Conservation (phyloP, 306 rosid genomes). For the Prunus padus region DNA sequence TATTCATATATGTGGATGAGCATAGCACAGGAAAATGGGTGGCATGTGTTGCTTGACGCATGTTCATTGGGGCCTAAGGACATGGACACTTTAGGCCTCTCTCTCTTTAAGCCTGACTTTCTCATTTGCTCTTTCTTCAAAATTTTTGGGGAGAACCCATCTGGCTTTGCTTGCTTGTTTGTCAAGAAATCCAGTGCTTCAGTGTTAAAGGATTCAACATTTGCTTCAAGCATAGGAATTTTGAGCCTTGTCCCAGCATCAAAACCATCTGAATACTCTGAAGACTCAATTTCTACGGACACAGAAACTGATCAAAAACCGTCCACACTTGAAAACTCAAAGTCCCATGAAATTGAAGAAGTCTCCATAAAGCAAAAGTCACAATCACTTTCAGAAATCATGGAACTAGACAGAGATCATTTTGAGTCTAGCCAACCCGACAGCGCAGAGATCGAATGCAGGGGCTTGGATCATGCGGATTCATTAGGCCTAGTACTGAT, state of each 20-base stretch:
- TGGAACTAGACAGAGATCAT: conserved; percentile 21
- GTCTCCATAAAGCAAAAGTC: conserved; percentile 10
- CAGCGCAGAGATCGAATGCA: conserved; percentile 41
- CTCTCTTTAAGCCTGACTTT: conserved; percentile 78
- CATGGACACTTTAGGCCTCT: conserved; percentile 72
- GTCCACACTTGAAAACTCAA: neutral
- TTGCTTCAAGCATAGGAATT: conserved; percentile 52
- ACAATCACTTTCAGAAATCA: conserved; percentile 31
- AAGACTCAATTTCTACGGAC: conserved; percentile 9
- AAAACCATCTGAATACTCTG: conserved; percentile 17
- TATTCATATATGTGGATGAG: conserved; percentile 85
- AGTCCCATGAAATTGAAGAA: neutral
- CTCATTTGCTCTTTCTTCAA: conserved; percentile 72
- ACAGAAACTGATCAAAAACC: conserved; percentile 17
- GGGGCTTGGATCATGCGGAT: conserved; percentile 82
- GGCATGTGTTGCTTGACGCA: conserved; percentile 76
- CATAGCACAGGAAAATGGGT: conserved; percentile 73
- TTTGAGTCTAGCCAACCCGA: conserved; percentile 23
- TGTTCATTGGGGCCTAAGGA: conserved; percentile 77
- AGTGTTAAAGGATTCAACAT: conserved; percentile 37
- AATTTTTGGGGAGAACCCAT: conserved; percentile 74
- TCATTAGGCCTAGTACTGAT: conserved; percentile 58
- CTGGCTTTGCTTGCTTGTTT: conserved; percentile 81
- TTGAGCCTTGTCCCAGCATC: conserved; percentile 54
- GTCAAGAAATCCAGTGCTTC: conserved; percentile 64